Base-by-base conservation (phyloP, 1,139 yeast species). In the Protomyces gravidus region DNA sequence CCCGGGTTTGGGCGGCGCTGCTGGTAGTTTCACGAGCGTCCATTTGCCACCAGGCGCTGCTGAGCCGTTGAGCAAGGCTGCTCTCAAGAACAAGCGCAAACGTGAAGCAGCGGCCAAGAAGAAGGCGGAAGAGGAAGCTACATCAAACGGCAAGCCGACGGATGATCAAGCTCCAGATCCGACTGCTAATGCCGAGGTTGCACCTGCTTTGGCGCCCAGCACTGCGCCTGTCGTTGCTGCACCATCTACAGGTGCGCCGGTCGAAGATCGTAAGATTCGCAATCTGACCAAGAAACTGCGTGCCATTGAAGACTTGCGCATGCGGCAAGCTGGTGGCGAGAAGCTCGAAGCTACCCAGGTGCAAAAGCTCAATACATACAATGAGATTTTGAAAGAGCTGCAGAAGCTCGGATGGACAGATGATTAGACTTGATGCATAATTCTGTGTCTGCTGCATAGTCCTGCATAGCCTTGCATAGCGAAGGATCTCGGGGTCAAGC, bases 291-390 rank as follows among this genome's bases (percentile, higher is more conserved):
- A 92, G 76, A 94, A 94, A 74, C 79, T 92, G 66, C 81, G 97
- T 69, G 97, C 98, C 13, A 92, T 92, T 66, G 96, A 90, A 72
- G 84, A 83, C 56, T 80, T 94, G 68, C 90, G 90, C 73, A 81
- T 81, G 78, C 86, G 90, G 70, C 92, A 87, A 73, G 88, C 87
- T 19, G 77, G 76, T 56, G 95, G 95, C 55, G 97, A 89, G 65
- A 78, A 83, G 63, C 80, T 92, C 65, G 98, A 92, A 74, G 96
- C 86, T 69, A 92, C 97, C 32, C 99, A 92, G 75, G 76, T 89
- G 45, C 79, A 88, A 70, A 94, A 94, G 75, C 90, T 94, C 67
- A 80, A 83, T 64, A 89, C 95, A 62, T 65, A 42, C 89, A 95
- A 94, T 64, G 67, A 28, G 71, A 56, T 59, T 11, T 28, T 50